A percentile compares a stretch with the other conserved stretches of the same genome.
Conservation (phyloP, 2,329 filamentous ascomycete genomes). For the Aspergillus tubingensis region DNA sequence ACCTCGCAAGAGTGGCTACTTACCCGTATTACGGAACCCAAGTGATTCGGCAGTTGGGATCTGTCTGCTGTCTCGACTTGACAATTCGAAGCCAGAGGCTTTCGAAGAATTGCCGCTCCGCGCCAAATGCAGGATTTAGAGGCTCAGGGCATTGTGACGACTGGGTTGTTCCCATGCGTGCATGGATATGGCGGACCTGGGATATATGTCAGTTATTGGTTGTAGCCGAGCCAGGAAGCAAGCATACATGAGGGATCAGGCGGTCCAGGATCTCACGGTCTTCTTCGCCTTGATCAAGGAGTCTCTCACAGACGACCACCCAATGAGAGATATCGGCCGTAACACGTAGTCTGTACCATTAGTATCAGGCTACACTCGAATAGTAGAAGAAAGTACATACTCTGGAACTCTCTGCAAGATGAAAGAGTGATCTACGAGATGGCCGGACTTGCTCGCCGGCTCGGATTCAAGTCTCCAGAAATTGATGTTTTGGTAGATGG, state of each 20-base stretch:
- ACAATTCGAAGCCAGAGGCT: slow-evolving; percentile 24
- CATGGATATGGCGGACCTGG: slow-evolving; percentile 39
- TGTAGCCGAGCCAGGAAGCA: too few relatives aligned
- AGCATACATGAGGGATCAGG: slow-evolving; percentile 33
- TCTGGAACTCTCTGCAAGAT: slow-evolving; percentile 34
- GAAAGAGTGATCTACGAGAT: slow-evolving; percentile 27
- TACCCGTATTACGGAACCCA: slow-evolving; percentile 20
- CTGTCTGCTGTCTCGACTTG: slow-evolving; percentile 4
- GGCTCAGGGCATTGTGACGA: slow-evolving; percentile 42
- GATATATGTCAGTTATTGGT: too few relatives aligned
- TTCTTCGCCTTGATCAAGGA: slow-evolving; percentile 23
- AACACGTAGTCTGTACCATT: slow-evolving; percentile 16
- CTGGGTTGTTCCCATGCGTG: slow-evolving; percentile 41
- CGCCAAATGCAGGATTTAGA: slow-evolving; percentile 29
- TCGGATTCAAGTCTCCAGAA: too few relatives aligned
- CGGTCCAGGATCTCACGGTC: slow-evolving; percentile 21
- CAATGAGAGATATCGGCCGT: slow-evolving; percentile 29
- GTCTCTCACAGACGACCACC: slow-evolving; percentile 24
- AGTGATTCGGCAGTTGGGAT: slow-evolving; percentile 6
- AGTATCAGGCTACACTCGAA: not conserved
- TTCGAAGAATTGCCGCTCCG: slow-evolving; percentile 37
- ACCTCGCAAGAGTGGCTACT: not conserved
- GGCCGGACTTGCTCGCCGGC: too few relatives aligned
- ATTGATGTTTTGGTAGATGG: too few relatives aligned
- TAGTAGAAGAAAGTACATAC: slow-evolving; percentile 17